Conservation (phyloP, 2,329 filamentous ascomycete species). For the Diaporthe destruens region DNA sequence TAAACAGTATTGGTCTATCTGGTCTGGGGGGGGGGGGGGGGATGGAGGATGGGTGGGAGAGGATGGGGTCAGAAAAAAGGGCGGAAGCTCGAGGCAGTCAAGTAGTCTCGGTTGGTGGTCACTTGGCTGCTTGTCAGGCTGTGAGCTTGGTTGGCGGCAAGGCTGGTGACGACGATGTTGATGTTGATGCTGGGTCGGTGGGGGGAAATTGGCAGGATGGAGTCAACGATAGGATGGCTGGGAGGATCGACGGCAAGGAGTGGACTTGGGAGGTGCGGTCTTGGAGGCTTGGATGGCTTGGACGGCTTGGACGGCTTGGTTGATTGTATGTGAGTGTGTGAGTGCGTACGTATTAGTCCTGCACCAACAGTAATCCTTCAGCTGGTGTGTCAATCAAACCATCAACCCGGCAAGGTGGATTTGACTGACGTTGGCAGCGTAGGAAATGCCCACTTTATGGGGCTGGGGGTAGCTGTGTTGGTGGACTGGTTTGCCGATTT, state of each 20-base stretch:
- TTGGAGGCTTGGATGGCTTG: no score
- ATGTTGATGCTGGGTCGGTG: slow-evolving; percentile 10
- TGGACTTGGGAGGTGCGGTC: neutral
- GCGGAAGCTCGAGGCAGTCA: slow-evolving; percentile 11
- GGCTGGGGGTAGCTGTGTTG: neutral
- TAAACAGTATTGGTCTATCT: slow-evolving; percentile 21
- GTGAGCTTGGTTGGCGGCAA: neutral
- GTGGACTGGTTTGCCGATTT: slow-evolving; percentile 9
- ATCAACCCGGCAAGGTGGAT: slow-evolving; percentile 10
- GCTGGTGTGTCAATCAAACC: neutral
- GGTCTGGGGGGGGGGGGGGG: slow-evolving; percentile 12
- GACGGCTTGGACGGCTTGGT: no score
- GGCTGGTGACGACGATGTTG: slow-evolving; percentile 9
- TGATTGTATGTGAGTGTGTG: no score
- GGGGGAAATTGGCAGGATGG: slow-evolving; percentile 29
- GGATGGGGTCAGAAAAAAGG: slow-evolving; percentile 1
- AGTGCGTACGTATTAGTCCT: neutral
- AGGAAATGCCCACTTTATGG: slow-evolving; percentile 16
- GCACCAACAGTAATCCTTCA: slow-evolving; percentile 7
- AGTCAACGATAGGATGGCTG: slow-evolving; percentile 20
- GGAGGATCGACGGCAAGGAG: slow-evolving; percentile 30
- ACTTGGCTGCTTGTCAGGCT: neutral
- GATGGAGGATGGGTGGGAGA: neutral
- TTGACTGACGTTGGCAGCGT: slow-evolving; percentile 18
- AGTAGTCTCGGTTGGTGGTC: slow-evolving; percentile 4